Evolutionary conservation across 768 basidiomycete species (phyloP).

Genomic region (Amanita muscaria): DNA sequence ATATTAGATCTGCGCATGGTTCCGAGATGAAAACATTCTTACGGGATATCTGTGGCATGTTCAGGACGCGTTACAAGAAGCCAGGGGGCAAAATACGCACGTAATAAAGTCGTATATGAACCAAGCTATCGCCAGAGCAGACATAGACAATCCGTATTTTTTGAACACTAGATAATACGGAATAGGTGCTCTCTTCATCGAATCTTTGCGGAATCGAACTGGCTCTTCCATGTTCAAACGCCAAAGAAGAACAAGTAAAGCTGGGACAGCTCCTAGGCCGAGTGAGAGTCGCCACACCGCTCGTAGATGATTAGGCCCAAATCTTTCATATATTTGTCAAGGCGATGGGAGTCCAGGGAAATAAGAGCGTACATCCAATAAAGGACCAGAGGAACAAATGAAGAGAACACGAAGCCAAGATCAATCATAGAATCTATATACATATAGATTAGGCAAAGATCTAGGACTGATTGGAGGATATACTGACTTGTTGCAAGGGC

Average conservation of each 20-base stretch:
- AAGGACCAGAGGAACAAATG: conserved; percentile 78
- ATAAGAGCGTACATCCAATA: conserved; percentile 69
- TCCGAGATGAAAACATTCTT: conserved; percentile 18
- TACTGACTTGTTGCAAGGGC: conserved; percentile 74
- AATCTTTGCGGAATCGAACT: conserved; percentile 59
- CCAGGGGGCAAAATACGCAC: conserved; percentile 27
- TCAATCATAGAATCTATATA: conserved; percentile 75
- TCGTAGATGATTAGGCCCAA: conserved; percentile 69
- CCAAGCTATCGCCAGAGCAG: conserved; percentile 75
- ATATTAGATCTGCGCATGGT: conserved; percentile 2
- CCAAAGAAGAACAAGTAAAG: conserved; percentile 77
- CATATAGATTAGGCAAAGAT: conserved; percentile 7
- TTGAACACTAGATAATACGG: conserved; percentile 72
- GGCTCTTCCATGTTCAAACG: conserved; percentile 82
- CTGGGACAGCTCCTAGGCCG: conserved; percentile 77
- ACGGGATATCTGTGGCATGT: conserved; percentile 48
- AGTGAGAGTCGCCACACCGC: conserved; percentile 85
- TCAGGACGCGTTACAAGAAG: neutral
- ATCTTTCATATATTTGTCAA: conserved; percentile 32
- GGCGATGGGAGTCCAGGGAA: neutral
- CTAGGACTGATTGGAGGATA: no score
- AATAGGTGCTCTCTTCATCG: conserved; percentile 66
- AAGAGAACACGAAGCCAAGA: conserved; percentile 67
- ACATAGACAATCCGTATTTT: conserved; percentile 70
- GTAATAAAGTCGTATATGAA: conserved; percentile 79